phyloP scores from a whole-genome alignment of 2,329 filamentous ascomycete species.

The Paecilomyces variotii region DNA sequence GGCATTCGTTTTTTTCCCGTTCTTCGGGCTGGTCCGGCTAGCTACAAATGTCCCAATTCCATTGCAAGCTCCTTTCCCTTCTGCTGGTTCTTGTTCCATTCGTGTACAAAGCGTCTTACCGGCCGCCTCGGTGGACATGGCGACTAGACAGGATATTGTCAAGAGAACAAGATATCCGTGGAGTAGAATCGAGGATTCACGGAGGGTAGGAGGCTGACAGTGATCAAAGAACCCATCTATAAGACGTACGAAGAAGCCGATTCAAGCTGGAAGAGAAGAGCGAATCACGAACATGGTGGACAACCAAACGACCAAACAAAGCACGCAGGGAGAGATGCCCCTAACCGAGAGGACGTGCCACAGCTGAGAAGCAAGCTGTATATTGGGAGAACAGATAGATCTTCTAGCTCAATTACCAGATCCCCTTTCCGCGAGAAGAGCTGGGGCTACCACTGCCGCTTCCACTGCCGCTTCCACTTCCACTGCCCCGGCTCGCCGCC shows the following conservation, averaged over 20 bases:
- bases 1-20: background rate
- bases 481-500: conserved; percentile 42
- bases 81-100: background rate
- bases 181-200: background rate
- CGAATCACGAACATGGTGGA: background rate
- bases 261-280: background rate
- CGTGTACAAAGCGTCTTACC: background rate
- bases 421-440: conserved; percentile 26
- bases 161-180: background rate
- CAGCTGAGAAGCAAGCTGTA: background rate
- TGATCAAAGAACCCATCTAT: background rate
- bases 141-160: background rate
- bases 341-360: background rate
- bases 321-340: conserved; percentile 5
- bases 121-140: background rate
- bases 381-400: background rate
- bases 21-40: background rate
- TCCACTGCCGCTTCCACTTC: conserved; percentile 33
- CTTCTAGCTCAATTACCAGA: conserved; percentile 9
- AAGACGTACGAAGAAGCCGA: background rate
- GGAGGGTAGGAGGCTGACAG: background rate
- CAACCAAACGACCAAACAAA: conserved; percentile 2
- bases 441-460: conserved; percentile 33
- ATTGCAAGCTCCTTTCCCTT: background rate
- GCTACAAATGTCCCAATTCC: background rate